Evolutionary conservation across 345 rosid genomes (phyloP).

Genomic region (Salix koriyanagi): DNA sequence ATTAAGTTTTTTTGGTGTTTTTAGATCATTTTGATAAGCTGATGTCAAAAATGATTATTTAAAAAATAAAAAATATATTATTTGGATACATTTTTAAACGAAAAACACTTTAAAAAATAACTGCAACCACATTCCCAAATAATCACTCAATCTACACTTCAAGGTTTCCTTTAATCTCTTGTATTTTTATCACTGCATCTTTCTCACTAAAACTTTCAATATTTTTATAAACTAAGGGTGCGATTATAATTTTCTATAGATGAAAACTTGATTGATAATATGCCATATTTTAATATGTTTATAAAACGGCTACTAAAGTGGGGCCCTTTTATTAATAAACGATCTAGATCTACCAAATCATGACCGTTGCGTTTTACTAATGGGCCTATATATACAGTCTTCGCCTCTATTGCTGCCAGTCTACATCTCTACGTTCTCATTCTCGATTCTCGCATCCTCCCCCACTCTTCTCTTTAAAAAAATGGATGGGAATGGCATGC

Average conservation of each 20-base stretch:
- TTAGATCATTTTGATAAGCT: no score
- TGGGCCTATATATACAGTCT: neutral
- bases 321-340: slow-evolving; percentile 13
- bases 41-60: no score
- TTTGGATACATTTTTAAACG: no score
- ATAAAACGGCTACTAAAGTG: slow-evolving; percentile 26
- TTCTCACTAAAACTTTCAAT: no score
- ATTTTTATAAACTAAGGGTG: no score
- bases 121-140: no score
- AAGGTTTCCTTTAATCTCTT: no score
- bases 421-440: neutral
- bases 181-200: no score
- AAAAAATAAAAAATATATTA: no score
- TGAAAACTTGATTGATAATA: neutral
- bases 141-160: no score
- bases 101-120: no score
- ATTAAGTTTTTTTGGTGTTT: no score
- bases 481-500: slow-evolving; percentile 41
- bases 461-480: neutral
- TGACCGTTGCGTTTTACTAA: neutral
- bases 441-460: neutral
- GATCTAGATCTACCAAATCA: slow-evolving; percentile 17
- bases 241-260: neutral
- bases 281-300: neutral
- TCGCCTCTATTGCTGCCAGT: neutral